Conservation (phyloP, 164 flowering plant species). For the Vitis labrusca region DNA sequence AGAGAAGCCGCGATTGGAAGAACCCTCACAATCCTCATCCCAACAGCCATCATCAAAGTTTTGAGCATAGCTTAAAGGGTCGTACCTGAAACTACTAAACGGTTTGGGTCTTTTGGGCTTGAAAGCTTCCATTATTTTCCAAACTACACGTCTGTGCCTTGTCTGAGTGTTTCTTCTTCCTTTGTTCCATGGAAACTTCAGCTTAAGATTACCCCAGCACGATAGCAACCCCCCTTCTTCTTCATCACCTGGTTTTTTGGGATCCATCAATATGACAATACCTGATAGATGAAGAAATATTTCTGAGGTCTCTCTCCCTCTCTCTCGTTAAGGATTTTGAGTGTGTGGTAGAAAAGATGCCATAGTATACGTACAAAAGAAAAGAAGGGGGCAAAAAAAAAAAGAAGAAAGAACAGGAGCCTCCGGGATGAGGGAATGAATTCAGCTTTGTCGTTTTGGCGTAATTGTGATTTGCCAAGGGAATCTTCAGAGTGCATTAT, state of each 20-base stretch:
- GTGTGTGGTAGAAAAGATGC: constrained; percentile 21
- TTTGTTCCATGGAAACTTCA: constrained; percentile 29
- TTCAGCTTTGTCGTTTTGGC: too few relatives aligned
- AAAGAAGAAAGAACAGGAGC: not conserved
- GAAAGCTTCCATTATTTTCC: constrained; percentile 9
- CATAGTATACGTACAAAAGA: not conserved
- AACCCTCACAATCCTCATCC: constrained; percentile 26
- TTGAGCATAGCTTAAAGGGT: constrained; percentile 52
- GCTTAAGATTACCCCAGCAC: constrained; percentile 44
- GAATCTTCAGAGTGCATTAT: too few relatives aligned
- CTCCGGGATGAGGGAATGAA: too few relatives aligned
- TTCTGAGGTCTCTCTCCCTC: not conserved
- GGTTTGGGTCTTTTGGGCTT: constrained; percentile 13
- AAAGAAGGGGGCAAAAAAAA: not conserved
- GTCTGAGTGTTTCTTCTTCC: constrained; percentile 7
- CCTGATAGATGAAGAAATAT: too few relatives aligned
- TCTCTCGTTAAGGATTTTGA: constrained; percentile 11
- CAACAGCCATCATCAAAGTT: constrained; percentile 48
- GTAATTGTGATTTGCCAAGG: too few relatives aligned
- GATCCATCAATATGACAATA: too few relatives aligned
- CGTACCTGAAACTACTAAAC: constrained; percentile 37
- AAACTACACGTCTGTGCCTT: constrained; percentile 5
- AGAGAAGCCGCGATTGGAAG: constrained; percentile 27
- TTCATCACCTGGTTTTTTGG: too few relatives aligned
- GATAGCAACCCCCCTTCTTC: constrained; percentile 20